Conservation (phyloP, 2,329 filamentous ascomycete genomes). For the Parastagonospora nodorum region DNA sequence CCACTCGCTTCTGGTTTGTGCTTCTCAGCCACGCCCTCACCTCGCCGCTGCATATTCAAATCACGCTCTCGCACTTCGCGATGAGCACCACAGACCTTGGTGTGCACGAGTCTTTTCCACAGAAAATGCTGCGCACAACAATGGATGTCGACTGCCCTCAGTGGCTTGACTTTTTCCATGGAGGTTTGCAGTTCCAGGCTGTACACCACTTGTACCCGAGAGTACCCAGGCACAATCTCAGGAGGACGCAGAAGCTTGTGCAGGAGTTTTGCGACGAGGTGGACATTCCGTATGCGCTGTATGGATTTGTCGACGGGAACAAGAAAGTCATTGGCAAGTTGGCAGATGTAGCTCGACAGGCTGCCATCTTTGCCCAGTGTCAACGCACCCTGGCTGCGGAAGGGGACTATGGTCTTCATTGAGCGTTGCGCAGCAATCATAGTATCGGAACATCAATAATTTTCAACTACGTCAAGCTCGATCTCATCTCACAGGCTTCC, state of each 20-base stretch:
- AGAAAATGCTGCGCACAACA: constrained; percentile 72
- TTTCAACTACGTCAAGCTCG: not conserved
- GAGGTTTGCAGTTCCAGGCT: constrained; percentile 74
- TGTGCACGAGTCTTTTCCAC: constrained; percentile 68
- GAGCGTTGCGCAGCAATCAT: not conserved
- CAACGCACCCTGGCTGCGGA: constrained; percentile 48
- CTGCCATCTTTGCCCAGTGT: constrained; percentile 64
- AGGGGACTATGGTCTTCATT: constrained; percentile 38
- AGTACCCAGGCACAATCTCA: constrained; percentile 70
- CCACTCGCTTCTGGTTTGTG: constrained; percentile 64
- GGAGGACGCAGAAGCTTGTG: constrained; percentile 64
- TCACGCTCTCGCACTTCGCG: constrained; percentile 73
- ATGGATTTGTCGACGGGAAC: constrained; percentile 68
- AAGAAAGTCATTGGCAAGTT: constrained; percentile 60
- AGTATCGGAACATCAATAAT: no score
- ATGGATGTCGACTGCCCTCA: constrained; percentile 75
- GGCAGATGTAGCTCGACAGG: constrained; percentile 65
- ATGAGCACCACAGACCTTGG: constrained; percentile 72
- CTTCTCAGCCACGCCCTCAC: constrained; percentile 68
- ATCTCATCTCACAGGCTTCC: not conserved
- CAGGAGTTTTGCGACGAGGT: constrained; percentile 69
- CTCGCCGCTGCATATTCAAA: constrained; percentile 72
- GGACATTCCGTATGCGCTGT: constrained; percentile 65
- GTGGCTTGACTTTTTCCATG: constrained; percentile 75
- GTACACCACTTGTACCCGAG: constrained; percentile 73